Evolutionary conservation across 345 rosid species (phyloP).

Genomic region (Dipteronia dyeriana): DNA sequence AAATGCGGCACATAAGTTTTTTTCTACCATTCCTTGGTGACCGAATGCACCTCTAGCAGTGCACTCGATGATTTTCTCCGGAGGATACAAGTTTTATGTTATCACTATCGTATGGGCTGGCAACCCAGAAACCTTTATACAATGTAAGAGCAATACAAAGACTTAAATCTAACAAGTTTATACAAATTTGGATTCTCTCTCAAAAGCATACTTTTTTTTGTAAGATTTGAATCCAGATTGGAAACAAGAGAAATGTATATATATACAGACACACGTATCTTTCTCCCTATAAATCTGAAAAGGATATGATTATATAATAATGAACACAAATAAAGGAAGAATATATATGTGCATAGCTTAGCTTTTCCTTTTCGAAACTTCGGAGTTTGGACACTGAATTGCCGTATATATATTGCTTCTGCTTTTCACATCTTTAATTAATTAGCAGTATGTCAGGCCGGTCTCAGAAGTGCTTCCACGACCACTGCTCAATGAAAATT

Average conservation of each 20-base stretch:
- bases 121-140: background rate
- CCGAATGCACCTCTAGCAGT: too few species aligned
- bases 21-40: too few species aligned
- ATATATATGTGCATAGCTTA: background rate
- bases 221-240: background rate
- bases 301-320: constrained; percentile 10
- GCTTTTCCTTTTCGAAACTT: background rate
- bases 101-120: constrained; percentile 6
- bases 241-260: constrained; percentile 10
- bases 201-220: background rate
- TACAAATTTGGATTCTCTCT: background rate
- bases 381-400: constrained; percentile 2
- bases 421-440: background rate
- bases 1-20: too few species aligned
- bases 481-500: background rate
- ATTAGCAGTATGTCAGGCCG: background rate
- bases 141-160: background rate
- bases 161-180: background rate
- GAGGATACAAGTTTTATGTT: background rate
- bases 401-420: background rate
- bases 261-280: background rate
- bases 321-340: constrained; percentile 5
- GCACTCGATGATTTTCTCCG: too few species aligned
- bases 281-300: constrained; percentile 9
- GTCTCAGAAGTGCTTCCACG: background rate